Percentiles rank a stretch among this genome's conserved stretches.
Conservation (phyloP, 371 early-diverging fungal species). For the Coemansia sp. region DNA sequence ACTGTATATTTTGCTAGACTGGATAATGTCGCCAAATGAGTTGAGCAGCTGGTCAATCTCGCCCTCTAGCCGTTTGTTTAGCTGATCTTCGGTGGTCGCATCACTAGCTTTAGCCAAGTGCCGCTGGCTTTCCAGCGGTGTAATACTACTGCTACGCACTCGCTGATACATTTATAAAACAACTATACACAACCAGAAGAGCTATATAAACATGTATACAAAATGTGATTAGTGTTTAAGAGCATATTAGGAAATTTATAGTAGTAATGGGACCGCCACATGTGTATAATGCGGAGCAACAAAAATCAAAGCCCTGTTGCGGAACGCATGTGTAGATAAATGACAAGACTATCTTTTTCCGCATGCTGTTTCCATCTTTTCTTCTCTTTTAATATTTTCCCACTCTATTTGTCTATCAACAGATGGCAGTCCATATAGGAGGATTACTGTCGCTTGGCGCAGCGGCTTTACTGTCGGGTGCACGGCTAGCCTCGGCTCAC, state of each 20-base stretch:
- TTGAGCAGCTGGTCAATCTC: conserved; percentile 47
- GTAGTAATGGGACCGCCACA: not conserved
- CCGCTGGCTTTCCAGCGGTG: conserved; percentile 25
- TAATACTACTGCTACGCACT: conserved; percentile 24
- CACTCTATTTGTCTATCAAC: not conserved
- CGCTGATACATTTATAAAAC: conserved; percentile 21
- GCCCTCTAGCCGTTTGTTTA: conserved; percentile 38
- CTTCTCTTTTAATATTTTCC: not conserved
- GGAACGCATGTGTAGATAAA: no score
- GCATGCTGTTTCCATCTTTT: not conserved
- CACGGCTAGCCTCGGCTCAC: conserved; percentile 17
- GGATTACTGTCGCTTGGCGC: conserved; percentile 2
- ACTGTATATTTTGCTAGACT: conserved; percentile 43
- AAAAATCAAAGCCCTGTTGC: no score
- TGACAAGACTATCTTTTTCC: not conserved
- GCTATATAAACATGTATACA: not conserved
- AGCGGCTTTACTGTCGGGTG: conserved; percentile 4
- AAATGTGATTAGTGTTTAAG: not conserved
- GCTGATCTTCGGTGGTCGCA: conserved; percentile 33
- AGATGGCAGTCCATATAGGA: not conserved
- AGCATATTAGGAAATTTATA: not conserved
- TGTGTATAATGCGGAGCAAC: not conserved
- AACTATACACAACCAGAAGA: not conserved
- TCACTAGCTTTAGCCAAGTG: conserved; percentile 35
- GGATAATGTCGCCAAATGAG: conserved; percentile 49